Conservation (phyloP, 257 asterid species). For the Solanum dulcamara region DNA sequence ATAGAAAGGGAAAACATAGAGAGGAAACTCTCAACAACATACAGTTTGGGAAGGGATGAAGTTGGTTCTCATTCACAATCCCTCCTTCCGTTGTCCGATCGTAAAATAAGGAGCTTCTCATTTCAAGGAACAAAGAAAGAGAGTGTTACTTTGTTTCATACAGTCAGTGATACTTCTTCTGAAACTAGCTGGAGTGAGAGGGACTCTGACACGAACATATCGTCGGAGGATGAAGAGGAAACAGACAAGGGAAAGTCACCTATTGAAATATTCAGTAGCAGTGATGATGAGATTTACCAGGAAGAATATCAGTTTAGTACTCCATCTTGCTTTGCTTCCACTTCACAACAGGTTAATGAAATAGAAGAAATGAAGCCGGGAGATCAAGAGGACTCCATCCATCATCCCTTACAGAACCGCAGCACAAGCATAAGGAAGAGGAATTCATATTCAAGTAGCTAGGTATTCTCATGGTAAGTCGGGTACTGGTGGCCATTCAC, state of each 20-base stretch:
- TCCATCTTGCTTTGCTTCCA: constrained; percentile 15
- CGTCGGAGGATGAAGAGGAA: constrained; percentile 10
- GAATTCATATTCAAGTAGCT: constrained; percentile 36
- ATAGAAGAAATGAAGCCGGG: constrained; percentile 16
- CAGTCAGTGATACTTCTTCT: constrained; percentile 24
- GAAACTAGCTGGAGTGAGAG: constrained; percentile 19
- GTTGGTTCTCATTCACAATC: constrained; percentile 21
- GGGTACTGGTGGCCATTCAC: too few relatives aligned
- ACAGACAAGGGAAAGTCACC: constrained; percentile 25
- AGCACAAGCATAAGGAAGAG: constrained; percentile 51
- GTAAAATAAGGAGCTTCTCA: constrained; percentile 43
- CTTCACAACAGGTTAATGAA: constrained; percentile 18
- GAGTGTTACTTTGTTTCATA: constrained; percentile 50
- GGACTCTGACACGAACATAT: constrained; percentile 1
- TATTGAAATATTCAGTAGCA: constrained; percentile 21
- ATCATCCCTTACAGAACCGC: background rate
- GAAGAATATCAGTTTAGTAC: constrained; percentile 1
- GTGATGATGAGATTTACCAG: constrained; percentile 22
- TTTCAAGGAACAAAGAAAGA: constrained; percentile 54
- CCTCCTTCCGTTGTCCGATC: constrained; percentile 41
- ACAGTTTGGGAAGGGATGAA: constrained; percentile 72
- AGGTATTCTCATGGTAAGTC: too few relatives aligned
- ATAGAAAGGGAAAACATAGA: constrained; percentile 52
- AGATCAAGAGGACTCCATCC: background rate
- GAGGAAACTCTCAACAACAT: constrained; percentile 73